These are phyloP conservation scores for Lonicera japonica DNA, from an alignment of 129 eudicot genomes.

Conservation along the genomic window DNA sequence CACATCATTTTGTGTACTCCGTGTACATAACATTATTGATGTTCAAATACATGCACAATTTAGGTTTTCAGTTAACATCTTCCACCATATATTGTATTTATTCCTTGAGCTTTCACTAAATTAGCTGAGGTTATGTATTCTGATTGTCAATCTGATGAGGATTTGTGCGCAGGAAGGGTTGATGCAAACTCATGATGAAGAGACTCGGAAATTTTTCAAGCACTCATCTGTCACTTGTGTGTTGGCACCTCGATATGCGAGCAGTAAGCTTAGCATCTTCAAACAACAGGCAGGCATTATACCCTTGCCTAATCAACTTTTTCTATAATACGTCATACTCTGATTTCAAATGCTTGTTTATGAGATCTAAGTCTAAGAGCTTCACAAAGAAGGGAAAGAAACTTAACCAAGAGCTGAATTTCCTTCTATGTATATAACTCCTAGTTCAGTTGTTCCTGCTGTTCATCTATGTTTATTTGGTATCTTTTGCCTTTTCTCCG, in stretches of 20 bases:
- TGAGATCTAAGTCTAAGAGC: too few relatives aligned
- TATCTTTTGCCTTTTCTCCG: too few relatives aligned
- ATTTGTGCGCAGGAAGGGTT: slow-evolving; percentile 51
- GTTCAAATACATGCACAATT: too few relatives aligned
- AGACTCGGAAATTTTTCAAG: slow-evolving; percentile 64
- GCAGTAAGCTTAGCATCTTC: slow-evolving; percentile 74
- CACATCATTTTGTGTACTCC: too few relatives aligned
- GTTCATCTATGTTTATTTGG: too few relatives aligned
- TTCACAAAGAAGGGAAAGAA: too few relatives aligned
- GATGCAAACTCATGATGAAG: slow-evolving; percentile 79
- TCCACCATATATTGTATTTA: neutral
- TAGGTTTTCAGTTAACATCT: neutral
- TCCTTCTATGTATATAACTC: too few relatives aligned
- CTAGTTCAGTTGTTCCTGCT: too few relatives aligned
- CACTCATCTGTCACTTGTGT: slow-evolving; percentile 67
- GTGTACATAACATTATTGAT: too few relatives aligned
- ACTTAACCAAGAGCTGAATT: too few relatives aligned
- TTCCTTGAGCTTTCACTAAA: neutral
- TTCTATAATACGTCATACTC: neutral
- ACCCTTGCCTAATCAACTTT: slow-evolving; percentile 5
- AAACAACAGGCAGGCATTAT: slow-evolving; percentile 69
- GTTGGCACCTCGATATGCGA: slow-evolving; percentile 64
- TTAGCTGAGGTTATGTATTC: neutral
- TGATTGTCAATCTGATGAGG: neutral
- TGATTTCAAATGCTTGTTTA: too few relatives aligned